A percentile compares a stretch with the other conserved stretches of the same genome.
phyloP scores from a whole-genome alignment of 176 grass and related monocot genomes.

The Carex pumila region DNA sequence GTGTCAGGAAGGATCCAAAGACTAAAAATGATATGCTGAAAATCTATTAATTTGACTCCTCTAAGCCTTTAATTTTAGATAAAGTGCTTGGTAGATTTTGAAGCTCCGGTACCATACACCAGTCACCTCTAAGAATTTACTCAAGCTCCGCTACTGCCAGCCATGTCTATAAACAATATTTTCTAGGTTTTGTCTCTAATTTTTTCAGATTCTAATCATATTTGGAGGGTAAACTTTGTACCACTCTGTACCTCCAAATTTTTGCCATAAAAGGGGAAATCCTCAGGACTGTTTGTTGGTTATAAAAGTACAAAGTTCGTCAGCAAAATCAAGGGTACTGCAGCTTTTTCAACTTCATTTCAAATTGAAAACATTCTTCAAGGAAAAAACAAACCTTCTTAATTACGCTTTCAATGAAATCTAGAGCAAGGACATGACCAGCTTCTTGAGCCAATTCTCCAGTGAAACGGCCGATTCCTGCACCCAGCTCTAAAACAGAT shows the following conservation, averaged over 20 bases:
- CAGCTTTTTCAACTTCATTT: not conserved
- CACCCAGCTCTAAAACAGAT: constrained; percentile 79
- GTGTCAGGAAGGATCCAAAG: not conserved
- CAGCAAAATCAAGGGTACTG: not conserved
- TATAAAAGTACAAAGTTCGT: not conserved
- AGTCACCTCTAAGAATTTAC: not conserved
- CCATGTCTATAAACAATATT: not conserved
- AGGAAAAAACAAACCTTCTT: constrained; percentile 57
- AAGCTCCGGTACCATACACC: not conserved
- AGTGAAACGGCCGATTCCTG: constrained; percentile 91
- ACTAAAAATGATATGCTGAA: not conserved
- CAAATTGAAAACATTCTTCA: not conserved
- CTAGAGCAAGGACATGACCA: constrained; percentile 71
- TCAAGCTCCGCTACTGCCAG: not conserved
- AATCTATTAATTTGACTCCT: no score
- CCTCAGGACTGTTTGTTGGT: not conserved
- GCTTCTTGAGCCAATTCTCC: constrained; percentile 87
- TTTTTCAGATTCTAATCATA: not conserved
- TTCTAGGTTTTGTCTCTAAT: not conserved
- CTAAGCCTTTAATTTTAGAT: not conserved
- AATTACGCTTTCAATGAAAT: constrained; percentile 98
- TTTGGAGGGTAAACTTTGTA: not conserved
- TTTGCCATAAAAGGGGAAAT: not conserved
- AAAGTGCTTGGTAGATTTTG: not conserved
- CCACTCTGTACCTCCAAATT: not conserved